phyloP scores from a whole-genome alignment of 768 basidiomycete species.

The Erythrobasidium yunnanense region DNA sequence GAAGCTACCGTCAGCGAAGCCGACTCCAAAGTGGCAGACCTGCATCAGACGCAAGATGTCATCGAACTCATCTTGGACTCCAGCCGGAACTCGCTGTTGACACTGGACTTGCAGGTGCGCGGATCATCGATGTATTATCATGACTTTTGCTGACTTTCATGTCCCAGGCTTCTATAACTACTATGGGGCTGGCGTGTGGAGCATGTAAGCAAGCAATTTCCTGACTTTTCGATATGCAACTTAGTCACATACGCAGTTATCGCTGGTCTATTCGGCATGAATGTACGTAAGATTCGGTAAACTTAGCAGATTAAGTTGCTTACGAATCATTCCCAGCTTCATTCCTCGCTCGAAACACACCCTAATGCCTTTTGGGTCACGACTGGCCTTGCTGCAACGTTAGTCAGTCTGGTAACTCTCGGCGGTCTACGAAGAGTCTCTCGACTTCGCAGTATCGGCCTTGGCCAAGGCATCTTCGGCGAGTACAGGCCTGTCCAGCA shows the following conservation, averaged over 20 bases:
- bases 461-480: constrained; percentile 32
- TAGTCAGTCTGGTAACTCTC: constrained; percentile 56
- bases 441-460: constrained; percentile 40
- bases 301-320: background rate
- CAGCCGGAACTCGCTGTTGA: constrained; percentile 83
- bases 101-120: constrained; percentile 57
- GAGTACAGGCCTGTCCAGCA: background rate
- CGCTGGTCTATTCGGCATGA: constrained; percentile 92
- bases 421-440: constrained; percentile 54
- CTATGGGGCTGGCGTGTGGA: constrained; percentile 52
- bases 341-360: constrained; percentile 60
- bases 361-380: constrained; percentile 64
- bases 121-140: background rate
- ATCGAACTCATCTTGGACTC: constrained; percentile 92
- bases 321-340: constrained; percentile 49
- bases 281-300: constrained; percentile 49
- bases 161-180: constrained; percentile 12
- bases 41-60: constrained; percentile 95
- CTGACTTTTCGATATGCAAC: background rate
- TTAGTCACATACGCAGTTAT: no score
- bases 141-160: background rate
- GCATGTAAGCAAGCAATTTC: constrained; percentile 44
- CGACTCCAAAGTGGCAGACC: constrained; percentile 49
- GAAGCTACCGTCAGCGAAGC: constrained; percentile 37
- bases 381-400: constrained; percentile 51